Conservation (phyloP, 805 yeast species). For the Ogataea siamensis region DNA sequence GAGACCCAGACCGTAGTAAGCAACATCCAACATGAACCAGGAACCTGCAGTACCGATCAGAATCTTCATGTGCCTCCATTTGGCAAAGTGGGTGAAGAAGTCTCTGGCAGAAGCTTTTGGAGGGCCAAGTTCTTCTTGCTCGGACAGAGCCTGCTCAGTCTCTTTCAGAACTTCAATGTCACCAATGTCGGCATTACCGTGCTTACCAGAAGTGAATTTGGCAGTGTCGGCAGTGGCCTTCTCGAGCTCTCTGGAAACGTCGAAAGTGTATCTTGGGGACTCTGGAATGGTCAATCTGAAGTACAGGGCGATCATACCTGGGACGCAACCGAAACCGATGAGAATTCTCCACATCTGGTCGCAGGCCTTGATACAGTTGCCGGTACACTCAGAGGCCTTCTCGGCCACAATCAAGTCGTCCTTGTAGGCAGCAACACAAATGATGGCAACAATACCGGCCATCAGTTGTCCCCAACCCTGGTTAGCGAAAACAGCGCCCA, state of each 20-base stretch:
- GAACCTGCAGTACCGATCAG: slow-evolving; percentile 87
- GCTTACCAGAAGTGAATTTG: slow-evolving; percentile 48
- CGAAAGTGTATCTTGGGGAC: slow-evolving; percentile 88
- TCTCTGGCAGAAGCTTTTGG: slow-evolving; percentile 82
- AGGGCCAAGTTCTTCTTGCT: slow-evolving; percentile 43
- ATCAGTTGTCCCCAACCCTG: slow-evolving; percentile 95
- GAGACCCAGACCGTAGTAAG: slow-evolving; percentile 84
- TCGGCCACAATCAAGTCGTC: slow-evolving; percentile 52
- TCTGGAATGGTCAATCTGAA: slow-evolving; percentile 93
- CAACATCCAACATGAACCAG: slow-evolving; percentile 89
- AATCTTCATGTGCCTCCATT: slow-evolving; percentile 86
- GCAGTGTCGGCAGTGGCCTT: slow-evolving; percentile 56
- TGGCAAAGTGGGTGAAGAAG: slow-evolving; percentile 67
- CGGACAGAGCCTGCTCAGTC: slow-evolving; percentile 41
- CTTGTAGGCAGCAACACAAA: slow-evolving; percentile 77
- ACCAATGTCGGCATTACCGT: slow-evolving; percentile 47
- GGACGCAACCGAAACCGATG: slow-evolving; percentile 87
- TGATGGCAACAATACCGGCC: slow-evolving; percentile 80
- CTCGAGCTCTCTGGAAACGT: slow-evolving; percentile 59
- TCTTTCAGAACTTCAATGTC: slow-evolving; percentile 45
- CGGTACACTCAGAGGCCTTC: slow-evolving; percentile 59
- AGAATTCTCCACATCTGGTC: slow-evolving; percentile 95
- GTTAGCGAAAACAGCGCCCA: slow-evolving; percentile 95
- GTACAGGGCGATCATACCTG: slow-evolving; percentile 81
- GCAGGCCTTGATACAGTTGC: slow-evolving; percentile 68